Percentiles rank a stretch among this genome's conserved stretches.
Evolutionary conservation across 495 filamentous ascomycete species (phyloP).

Genomic region (Talaromyces ruber): DNA sequence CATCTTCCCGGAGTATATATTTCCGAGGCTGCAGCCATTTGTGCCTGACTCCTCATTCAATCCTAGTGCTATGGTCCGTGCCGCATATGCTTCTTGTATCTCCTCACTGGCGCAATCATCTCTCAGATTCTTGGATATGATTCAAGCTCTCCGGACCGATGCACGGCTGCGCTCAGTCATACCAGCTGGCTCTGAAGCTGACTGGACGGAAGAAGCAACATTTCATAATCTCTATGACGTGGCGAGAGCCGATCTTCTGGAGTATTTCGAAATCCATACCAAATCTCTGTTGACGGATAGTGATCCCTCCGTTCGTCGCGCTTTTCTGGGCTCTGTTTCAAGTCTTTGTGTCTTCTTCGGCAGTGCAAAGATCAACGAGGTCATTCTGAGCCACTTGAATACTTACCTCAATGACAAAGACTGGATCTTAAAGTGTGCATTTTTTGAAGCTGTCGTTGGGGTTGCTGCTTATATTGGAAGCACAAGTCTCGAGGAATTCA

Average conservation of each 20-base stretch:
- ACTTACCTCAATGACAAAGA: slow-evolving; percentile 96
- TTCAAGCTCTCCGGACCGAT: slow-evolving; percentile 78
- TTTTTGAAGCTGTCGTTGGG: slow-evolving; percentile 91
- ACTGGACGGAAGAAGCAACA: slow-evolving; percentile 62
- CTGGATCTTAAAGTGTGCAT: slow-evolving; percentile 94
- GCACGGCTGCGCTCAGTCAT: slow-evolving; percentile 71
- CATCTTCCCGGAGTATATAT: slow-evolving; percentile 90
- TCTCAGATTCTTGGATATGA: slow-evolving; percentile 77
- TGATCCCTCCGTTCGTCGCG: slow-evolving; percentile 80
- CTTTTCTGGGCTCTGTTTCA: slow-evolving; percentile 89
- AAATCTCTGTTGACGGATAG: slow-evolving; percentile 82
- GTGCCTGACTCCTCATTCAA: slow-evolving; percentile 45
- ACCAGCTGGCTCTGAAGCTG: slow-evolving; percentile 50
- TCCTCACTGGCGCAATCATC: slow-evolving; percentile 89
- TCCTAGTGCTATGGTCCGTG: slow-evolving; percentile 63
- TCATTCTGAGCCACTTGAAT: slow-evolving; percentile 90
- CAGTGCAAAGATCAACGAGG: slow-evolving; percentile 78
- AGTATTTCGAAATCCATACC: slow-evolving; percentile 77
- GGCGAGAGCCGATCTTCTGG: slow-evolving; percentile 64
- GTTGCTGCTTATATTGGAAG: slow-evolving; percentile 87
- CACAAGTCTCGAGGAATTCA: slow-evolving; percentile 85
- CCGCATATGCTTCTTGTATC: slow-evolving; percentile 87
- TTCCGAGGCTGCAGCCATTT: slow-evolving; percentile 71
- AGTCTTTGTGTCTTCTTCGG: slow-evolving; percentile 95
- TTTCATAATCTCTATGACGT: slow-evolving; percentile 81